Conservation (phyloP, 2,329 filamentous ascomycete species). For the Colletotrichum abscissum region DNA sequence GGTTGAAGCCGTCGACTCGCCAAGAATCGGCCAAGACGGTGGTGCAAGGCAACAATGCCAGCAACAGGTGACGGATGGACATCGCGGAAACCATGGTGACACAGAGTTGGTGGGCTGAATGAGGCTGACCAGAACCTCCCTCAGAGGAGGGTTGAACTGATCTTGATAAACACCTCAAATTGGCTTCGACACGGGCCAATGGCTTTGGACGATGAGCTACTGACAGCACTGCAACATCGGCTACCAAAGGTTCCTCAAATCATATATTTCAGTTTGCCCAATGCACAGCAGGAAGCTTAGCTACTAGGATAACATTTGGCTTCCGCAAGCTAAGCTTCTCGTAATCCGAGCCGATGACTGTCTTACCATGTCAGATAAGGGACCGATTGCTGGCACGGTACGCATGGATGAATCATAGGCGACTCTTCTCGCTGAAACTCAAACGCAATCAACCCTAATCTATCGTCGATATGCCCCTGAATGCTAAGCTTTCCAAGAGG, state of each 20-base stretch:
- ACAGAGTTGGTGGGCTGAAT: not conserved
- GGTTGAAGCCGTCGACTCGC: slow-evolving; percentile 15
- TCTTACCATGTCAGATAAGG: too few relatives aligned
- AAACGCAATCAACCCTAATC: not conserved
- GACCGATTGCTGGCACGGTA: too few relatives aligned
- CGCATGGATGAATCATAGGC: not conserved
- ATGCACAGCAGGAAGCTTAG: not conserved
- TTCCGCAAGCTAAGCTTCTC: too few relatives aligned
- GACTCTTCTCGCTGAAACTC: not conserved
- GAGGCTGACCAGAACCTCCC: not conserved
- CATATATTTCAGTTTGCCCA: not conserved
- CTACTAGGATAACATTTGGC: not conserved
- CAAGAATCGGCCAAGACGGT: slow-evolving; percentile 13
- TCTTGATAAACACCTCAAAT: not conserved
- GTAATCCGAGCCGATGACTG: too few relatives aligned
- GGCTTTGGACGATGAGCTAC: not conserved
- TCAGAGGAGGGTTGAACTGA: not conserved
- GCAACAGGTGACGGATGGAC: not conserved
- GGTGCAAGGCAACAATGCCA: slow-evolving; percentile 13
- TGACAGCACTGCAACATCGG: not conserved
- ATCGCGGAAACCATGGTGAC: not conserved
- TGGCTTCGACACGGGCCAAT: too few relatives aligned
- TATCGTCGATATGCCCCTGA: not conserved
- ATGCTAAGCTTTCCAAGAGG: not conserved
- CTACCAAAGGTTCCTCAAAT: not conserved